Evolutionary conservation across 2,329 filamentous ascomycete genomes (phyloP).

Genomic region (Thielaviopsis punctulata): DNA sequence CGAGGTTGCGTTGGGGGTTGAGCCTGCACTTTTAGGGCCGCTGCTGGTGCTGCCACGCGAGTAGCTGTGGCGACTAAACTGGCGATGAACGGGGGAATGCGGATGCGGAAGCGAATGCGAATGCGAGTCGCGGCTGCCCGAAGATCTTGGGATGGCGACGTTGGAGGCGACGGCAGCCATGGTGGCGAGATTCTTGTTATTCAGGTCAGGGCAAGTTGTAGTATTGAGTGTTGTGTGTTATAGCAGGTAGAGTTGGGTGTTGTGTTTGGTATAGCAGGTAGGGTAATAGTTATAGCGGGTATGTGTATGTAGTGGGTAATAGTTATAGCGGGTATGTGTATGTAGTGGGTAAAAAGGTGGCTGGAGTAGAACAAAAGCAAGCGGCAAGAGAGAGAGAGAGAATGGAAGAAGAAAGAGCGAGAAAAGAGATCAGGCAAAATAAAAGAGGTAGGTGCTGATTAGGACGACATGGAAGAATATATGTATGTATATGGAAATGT

Average conservation of each 20-base stretch:
- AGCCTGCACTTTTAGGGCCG: background rate
- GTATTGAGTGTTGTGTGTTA: too few species aligned
- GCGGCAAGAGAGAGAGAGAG: background rate
- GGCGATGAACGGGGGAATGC: background rate
- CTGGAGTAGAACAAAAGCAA: conserved; percentile 1
- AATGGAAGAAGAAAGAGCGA: background rate
- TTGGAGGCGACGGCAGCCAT: background rate
- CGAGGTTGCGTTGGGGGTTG: background rate
- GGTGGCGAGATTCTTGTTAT: background rate
- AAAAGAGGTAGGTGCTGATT: too few species aligned
- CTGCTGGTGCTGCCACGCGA: background rate
- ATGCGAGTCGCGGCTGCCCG: background rate
- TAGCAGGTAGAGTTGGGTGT: background rate
- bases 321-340: too few species aligned
- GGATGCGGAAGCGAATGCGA: background rate
- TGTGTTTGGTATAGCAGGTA: background rate
- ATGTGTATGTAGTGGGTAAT: background rate
- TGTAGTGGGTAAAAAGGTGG: conserved; percentile 1
- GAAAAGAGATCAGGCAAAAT: background rate
- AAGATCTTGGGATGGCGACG: background rate
- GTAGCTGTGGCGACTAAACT: conserved; percentile 5
- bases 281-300: background rate
- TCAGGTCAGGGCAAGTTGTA: too few species aligned
- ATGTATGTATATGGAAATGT: too few species aligned
- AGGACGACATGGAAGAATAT: too few species aligned